Base-by-base conservation (phyloP, 495 filamentous ascomycete genomes). In the Xylaria palmicola region DNA sequence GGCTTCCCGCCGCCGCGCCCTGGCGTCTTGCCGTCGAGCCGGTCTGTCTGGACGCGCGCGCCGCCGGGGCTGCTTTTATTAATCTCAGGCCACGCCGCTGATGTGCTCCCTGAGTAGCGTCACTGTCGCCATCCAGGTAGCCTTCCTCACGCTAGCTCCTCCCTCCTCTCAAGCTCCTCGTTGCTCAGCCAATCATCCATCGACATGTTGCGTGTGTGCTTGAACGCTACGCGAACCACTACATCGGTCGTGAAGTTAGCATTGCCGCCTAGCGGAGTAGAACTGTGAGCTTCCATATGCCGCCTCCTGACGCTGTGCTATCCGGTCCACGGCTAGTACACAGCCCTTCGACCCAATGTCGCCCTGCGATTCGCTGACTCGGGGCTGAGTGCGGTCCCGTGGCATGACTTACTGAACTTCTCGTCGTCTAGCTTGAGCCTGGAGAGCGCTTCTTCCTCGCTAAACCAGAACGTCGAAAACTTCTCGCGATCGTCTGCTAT, bases 371-470 rank as follows among this genome's bases (percentile, higher is more conserved):
- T 37, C 53, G 15, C 12, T 2, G 13, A 48, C 27, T n/a, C 26
- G 10, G 15, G 34, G 26, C 17, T 5, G 6, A 9, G 26, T 27
- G 15, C 17, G 7, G 17, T 49, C 17, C 51, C 43, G 52, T 9
- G 41, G 34, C 5, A 19, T 24, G 26, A 62, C 69, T 72, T 59
- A 72, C 69, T 72, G 49, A 62, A 72, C 49, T 65, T 64, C 56
- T 72, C 69, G 29, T 72, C 67, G 32, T 72, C 63, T 26, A 72
- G 62, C 58, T 69, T 72, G 36, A 72, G 69, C 7, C 6, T 55
- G 24, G 64, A 24, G 3, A 69, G 43, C 17, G 69, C 69, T 2
- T 67, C 67, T 12, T 2, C 29, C 37, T 72, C 66, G 49, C 64
- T 49, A 30, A 67, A 65, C 69, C 69, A 72, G 43, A 58, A 60